Percentiles rank a stretch among this genome's conserved stretches.
phyloP scores from a whole-genome alignment of 2,329 filamentous ascomycete species.

The Aspergillus quadrilineatus region DNA sequence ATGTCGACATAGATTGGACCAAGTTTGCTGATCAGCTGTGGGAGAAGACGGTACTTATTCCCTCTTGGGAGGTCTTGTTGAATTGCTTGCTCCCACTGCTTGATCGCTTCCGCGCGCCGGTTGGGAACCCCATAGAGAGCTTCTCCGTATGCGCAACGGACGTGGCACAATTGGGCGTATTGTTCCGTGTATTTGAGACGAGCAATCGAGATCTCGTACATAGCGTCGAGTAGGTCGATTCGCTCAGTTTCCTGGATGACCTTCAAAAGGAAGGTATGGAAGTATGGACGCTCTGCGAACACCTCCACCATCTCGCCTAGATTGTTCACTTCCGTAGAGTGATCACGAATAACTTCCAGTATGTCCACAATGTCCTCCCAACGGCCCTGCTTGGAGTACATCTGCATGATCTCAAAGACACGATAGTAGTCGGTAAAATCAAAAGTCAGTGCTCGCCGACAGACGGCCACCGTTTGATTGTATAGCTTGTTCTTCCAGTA shows the following conservation, averaged over 20 bases:
- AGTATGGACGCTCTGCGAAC: not conserved
- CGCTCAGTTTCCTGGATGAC: not conserved
- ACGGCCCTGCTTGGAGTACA: not conserved
- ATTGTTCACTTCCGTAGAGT: conserved; percentile 1
- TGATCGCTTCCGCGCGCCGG: not conserved
- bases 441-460: not conserved
- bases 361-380: not conserved
- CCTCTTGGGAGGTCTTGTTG: not conserved
- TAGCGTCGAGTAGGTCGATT: not conserved
- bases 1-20: not conserved
- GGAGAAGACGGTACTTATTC: not conserved
- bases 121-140: not conserved
- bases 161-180: not conserved
- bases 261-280: not conserved
- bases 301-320: not conserved
- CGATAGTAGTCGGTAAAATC: conserved; percentile 1
- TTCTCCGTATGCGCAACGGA: conserved; percentile 1
- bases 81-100: not conserved
- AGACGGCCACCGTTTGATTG: not conserved
- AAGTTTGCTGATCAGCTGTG: not conserved
- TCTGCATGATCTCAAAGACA: not conserved
- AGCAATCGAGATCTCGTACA: not conserved
- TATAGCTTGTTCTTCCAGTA: not conserved
- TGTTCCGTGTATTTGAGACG: not conserved
- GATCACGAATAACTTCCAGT: not conserved